Conservation (phyloP, 257 asterid genomes). For the Capsicum pubescens region DNA sequence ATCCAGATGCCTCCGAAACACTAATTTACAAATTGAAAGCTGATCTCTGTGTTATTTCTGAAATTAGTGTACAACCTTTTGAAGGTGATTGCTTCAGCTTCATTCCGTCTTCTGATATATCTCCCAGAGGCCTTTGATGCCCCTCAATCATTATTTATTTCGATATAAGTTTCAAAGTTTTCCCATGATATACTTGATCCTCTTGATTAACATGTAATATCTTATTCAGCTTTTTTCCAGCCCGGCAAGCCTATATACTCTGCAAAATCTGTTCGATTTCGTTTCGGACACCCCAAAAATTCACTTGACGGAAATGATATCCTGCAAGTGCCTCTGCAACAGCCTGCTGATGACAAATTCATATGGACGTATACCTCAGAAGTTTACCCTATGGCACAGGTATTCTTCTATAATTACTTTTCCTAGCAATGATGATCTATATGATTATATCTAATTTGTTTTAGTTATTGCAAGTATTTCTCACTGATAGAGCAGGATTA, state of each 20-base stretch:
- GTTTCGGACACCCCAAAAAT: conserved; percentile 67
- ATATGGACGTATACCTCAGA: conserved; percentile 81
- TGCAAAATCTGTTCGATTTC: conserved; percentile 67
- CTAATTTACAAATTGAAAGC: conserved; percentile 63
- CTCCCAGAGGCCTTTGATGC: not conserved
- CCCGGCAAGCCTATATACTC: conserved; percentile 75
- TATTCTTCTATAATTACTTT: conserved; percentile 26
- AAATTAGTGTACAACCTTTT: conserved; percentile 75
- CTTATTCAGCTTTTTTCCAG: conserved; percentile 69
- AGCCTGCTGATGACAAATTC: conserved; percentile 71
- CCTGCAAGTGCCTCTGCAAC: conserved; percentile 42
- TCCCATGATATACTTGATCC: not conserved
- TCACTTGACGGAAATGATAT: conserved; percentile 34
- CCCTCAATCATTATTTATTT: not conserved
- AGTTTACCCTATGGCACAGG: conserved; percentile 75
- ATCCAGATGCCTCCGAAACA: conserved; percentile 75
- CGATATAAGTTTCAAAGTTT: not conserved
- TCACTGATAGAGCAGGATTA: not conserved
- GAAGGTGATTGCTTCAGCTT: conserved; percentile 54
- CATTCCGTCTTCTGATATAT: not conserved
- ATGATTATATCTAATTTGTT: not conserved
- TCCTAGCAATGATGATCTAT: not conserved
- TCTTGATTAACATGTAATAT: conserved; percentile 17
- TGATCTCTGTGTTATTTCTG: conserved; percentile 74
- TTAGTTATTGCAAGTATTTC: not conserved